phyloP scores from a whole-genome alignment of 2,329 filamentous ascomycete genomes.

The Phaeosphaeria sp. region DNA sequence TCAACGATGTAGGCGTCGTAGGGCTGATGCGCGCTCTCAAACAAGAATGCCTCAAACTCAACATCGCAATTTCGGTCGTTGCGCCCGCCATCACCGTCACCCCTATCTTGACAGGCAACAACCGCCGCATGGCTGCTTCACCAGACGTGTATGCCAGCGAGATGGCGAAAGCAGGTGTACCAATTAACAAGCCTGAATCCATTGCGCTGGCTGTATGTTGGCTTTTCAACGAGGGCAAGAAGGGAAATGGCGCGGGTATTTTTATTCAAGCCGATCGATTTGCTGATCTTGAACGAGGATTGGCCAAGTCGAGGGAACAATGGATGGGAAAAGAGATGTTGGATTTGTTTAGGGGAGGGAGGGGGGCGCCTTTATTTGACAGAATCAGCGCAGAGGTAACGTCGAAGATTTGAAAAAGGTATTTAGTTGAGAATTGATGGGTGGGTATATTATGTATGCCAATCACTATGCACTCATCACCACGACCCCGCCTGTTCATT shows the following conservation, averaged over 20 bases:
- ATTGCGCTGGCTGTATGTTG: slow-evolving; percentile 55
- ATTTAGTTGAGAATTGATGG: neutral
- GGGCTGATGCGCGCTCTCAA: slow-evolving; percentile 59
- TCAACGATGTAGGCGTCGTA: slow-evolving; percentile 47
- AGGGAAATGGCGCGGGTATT: slow-evolving; percentile 55
- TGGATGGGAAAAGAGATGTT: slow-evolving; percentile 62
- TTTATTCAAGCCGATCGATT: slow-evolving; percentile 54
- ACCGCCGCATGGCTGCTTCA: slow-evolving; percentile 34
- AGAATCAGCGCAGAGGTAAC: slow-evolving; percentile 31
- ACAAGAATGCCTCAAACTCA: slow-evolving; percentile 54
- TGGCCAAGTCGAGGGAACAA: slow-evolving; percentile 52
- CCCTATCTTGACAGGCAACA: slow-evolving; percentile 49
- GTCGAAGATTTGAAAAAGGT: slow-evolving; percentile 28
- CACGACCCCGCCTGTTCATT: slow-evolving; percentile 23
- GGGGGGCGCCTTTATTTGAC: slow-evolving; percentile 42
- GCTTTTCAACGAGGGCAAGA: slow-evolving; percentile 52
- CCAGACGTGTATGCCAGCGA: slow-evolving; percentile 51
- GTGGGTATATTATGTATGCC: neutral
- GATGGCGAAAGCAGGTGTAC: slow-evolving; percentile 54
- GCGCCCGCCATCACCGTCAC: slow-evolving; percentile 59
- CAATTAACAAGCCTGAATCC: slow-evolving; percentile 55
- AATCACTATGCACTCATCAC: slow-evolving; percentile 19
- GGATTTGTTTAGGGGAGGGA: slow-evolving; percentile 55
- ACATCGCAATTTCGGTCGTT: slow-evolving; percentile 55
- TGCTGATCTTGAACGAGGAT: slow-evolving; percentile 54